A percentile compares a stretch with the other conserved stretches of the same genome.
Conservation (phyloP, 148 eudicot genomes). For the Pouteria glomerata region DNA sequence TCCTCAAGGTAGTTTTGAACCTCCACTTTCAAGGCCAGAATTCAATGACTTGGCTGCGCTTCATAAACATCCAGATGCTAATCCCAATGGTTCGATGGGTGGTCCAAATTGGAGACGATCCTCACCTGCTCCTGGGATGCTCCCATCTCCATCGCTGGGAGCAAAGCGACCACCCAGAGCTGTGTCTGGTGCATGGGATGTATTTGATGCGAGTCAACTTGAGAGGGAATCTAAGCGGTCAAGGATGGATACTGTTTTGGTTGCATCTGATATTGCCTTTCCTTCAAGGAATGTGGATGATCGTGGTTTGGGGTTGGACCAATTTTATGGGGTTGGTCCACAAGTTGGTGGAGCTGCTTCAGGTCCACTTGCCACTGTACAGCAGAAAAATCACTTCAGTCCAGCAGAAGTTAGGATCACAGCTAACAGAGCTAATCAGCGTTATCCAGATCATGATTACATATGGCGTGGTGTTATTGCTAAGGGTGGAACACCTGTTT, state of each 20-base stretch:
- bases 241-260: slow-evolving; percentile 42
- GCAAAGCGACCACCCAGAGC: slow-evolving; percentile 33
- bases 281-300: slow-evolving; percentile 27
- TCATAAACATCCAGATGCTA: slow-evolving; percentile 33
- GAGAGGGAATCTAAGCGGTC: slow-evolving; percentile 73
- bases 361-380: slow-evolving; percentile 17
- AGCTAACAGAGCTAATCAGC: slow-evolving; percentile 28
- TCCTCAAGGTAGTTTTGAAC: slow-evolving; percentile 51
- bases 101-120: slow-evolving; percentile 56
- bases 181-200: slow-evolving; percentile 66
- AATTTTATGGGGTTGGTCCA: slow-evolving; percentile 28
- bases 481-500: slow-evolving; percentile 80
- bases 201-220: slow-evolving; percentile 55
- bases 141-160: slow-evolving; percentile 43
- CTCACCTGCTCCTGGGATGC: slow-evolving; percentile 52
- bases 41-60: slow-evolving; percentile 35
- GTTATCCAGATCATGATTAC: slow-evolving; percentile 39
- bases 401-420: slow-evolving; percentile 12
- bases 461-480: slow-evolving; percentile 95
- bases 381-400: slow-evolving; percentile 24
- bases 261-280: slow-evolving; percentile 26
- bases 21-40: slow-evolving; percentile 41
- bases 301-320: slow-evolving; percentile 22
- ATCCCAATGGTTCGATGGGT: slow-evolving; percentile 33
- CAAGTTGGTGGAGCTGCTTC: slow-evolving; percentile 31